Evolutionary conservation across 2,329 filamentous ascomycete species (phyloP), one percentile per base, ranked within the genome.

Genomic region (Claviceps paspali): DNA sequence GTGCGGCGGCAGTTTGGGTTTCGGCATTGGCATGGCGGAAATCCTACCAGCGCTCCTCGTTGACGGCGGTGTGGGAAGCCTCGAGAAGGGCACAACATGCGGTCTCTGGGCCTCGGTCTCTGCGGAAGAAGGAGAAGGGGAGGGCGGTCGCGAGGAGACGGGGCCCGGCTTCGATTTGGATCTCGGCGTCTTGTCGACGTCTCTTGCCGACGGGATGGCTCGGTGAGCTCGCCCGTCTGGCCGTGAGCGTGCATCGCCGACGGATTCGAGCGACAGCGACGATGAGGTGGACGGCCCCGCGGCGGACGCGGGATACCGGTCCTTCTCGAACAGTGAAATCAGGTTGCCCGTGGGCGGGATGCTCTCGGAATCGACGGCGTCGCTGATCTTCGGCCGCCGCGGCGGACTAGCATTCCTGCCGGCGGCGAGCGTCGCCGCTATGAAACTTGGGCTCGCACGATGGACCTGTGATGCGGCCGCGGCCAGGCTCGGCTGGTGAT

Each of bases 301-400:
- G 45, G 47, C 30, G 47, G 47, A 54, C 31, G 59, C 54, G n/a
- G 45, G 47, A 12, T 43, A 45, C 35, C 39, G 44, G 29, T 60
- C 65, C 43, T 66, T 62, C 55, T 86, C 80, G 45, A 84, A 84
- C 59, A 82, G 66, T 28, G 70, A 70, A 38, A 84, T 77, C 15
- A 84, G 61, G 4, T 75, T 70, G 3, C 64, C 73, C 0, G 79
- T 78, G 0, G 79, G 67, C 18, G 70, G 61, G 35, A 81, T 76
- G 5, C 73, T 62, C 1, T 63, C 67, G 8, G 70, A 69, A 50
- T 82, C 52, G 24, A 58, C 51, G 35, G 50, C 47, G 31, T 55
- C 47, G 35, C 48, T n/a, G 11, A 15, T 22, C 21, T 22, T 8
- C 21, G 5, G 5, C 21, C 21, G 21, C 8, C 21, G 21, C 21